Evolutionary conservation across 2,329 filamentous ascomycete species (phyloP), one percentile per base, ranked within the genome.

Genomic region (Pseudogymnoascus sp.): DNA sequence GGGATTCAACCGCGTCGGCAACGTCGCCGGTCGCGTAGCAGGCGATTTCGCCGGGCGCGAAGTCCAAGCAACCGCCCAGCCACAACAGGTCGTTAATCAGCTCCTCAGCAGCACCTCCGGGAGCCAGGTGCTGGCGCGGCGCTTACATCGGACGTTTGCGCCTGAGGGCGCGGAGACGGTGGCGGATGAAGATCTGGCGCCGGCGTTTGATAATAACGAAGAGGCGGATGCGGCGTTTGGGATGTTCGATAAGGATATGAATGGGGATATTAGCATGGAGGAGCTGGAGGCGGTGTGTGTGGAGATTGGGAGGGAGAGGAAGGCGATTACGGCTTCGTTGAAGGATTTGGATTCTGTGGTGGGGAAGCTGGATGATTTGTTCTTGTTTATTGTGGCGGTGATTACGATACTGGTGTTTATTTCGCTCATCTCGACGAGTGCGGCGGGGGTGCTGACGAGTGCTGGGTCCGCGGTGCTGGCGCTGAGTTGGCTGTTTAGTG

Each of bases 341-440:
- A 97, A 97, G 77, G 93, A 98, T 77, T 80, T 98, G 11, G 93
- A 98, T 76, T 96, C 91, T 0, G 93, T 98, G 14, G 92, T 97
- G 60, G 84, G 87, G 68, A 96, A 96, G 76, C 85, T 98, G 1
- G 92, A 96, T 75, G 84, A 90, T 69, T 90, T 97, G 8, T 91
- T 98, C 72, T 82, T 96, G 74, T 92, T 96, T 77, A 85, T 97
- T 72, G 92, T 96, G 41, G 70, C 88, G 63, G 79, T 96, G 70
- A 89, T 97, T 68, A 85, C 90, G 3, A 77, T 96, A 65, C 84
- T 98, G 62, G 90, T 98, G 62, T 92, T 98, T 73, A 83, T 97
- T 72, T 92, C 92, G 2, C 83, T 97, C 64, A 89, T 97, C 65
- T 97, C 93, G 0, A 88, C 90, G 1, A 96, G 92, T 0, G 92